Percentiles rank a stretch among this genome's conserved stretches.
These are phyloP conservation scores for Aristolochia fimbriata DNA, from an alignment of 164 flowering plant genomes.

Conservation along the genomic window DNA sequence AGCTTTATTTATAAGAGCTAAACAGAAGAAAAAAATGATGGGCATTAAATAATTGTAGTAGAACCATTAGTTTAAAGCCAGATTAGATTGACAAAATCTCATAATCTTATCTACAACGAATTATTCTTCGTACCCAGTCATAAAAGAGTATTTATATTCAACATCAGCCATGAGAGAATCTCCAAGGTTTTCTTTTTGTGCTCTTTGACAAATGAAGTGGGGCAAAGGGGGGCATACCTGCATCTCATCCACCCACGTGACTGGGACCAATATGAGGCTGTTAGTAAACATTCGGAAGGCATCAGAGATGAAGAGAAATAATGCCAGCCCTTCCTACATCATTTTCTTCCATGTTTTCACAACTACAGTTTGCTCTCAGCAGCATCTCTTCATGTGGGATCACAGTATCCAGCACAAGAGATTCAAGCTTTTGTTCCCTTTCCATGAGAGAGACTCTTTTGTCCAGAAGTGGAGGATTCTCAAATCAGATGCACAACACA, in stretches of 20 bases:
- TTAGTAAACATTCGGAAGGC: not conserved
- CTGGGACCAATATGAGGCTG: not conserved
- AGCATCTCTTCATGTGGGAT: conserved; percentile 9
- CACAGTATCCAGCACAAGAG: conserved; percentile 6
- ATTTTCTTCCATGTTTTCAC: conserved; percentile 3
- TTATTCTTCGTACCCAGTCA: too few species aligned
- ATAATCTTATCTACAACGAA: too few species aligned
- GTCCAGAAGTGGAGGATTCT: conserved; percentile 5
- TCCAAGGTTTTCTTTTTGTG: too few species aligned
- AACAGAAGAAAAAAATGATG: too few species aligned
- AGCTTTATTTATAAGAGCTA: too few species aligned
- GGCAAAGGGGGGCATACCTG: too few species aligned
- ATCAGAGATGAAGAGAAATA: not conserved
- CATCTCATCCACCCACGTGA: not conserved
- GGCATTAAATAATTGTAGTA: too few species aligned
- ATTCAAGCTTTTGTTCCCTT: conserved; percentile 7
- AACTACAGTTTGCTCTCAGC: not conserved
- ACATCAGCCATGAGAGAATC: too few species aligned
- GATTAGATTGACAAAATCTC: too few species aligned
- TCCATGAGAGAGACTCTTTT: conserved; percentile 15
- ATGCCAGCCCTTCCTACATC: conserved; percentile 2
- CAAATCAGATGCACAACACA: not conserved
- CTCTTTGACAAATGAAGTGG: too few species aligned
- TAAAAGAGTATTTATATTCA: too few species aligned
- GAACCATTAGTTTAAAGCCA: too few species aligned